Conservation (phyloP, 257 asterid genomes). For the Solanum okadae region DNA sequence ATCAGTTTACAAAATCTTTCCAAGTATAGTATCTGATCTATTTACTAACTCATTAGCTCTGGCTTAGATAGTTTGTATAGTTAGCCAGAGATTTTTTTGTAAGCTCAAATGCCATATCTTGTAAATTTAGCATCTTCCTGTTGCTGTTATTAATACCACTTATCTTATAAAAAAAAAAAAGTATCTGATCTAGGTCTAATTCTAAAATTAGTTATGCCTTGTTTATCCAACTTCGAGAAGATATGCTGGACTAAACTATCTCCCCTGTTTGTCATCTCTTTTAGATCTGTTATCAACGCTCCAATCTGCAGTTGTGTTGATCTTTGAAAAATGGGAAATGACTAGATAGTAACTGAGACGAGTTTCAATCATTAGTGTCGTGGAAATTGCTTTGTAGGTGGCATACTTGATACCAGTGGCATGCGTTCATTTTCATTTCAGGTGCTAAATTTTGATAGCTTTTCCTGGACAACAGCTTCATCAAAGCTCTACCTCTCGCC, state of each 20-base stretch:
- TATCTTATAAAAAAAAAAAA: neutral
- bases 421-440: conserved; percentile 15
- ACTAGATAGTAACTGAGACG: neutral
- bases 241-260: neutral
- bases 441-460: conserved; percentile 81
- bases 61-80: no score
- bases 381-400: neutral
- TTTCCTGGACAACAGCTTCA: conserved; percentile 77
- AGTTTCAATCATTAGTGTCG: neutral
- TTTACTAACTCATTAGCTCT: no score
- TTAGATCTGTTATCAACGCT: neutral
- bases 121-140: no score
- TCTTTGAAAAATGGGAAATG: neutral
- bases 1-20: neutral
- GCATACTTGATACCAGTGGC: neutral
- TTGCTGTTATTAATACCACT: no score
- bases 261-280: neutral
- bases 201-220: neutral
- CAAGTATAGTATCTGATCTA: neutral
- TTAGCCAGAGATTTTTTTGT: no score
- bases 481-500: conserved; percentile 92
- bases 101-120: no score
- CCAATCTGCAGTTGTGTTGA: neutral
- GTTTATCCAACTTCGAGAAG: neutral
- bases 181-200: neutral